phyloP scores from a whole-genome alignment of 768 basidiomycete species.

The Russula lepida region DNA sequence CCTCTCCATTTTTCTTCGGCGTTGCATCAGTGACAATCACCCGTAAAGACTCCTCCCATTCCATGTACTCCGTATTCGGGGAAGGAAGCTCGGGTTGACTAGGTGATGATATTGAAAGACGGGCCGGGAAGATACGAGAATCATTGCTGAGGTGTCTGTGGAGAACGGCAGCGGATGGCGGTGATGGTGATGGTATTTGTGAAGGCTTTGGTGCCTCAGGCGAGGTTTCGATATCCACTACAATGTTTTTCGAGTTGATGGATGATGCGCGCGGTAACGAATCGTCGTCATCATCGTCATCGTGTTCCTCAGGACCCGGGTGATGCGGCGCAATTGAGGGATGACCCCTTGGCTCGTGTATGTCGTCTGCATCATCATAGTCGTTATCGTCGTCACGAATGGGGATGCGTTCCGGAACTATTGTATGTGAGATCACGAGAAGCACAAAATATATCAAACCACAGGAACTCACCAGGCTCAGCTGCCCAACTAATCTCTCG shows the following conservation, averaged over 20 bases:
- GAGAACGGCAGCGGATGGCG: constrained; percentile 40
- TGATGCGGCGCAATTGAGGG: constrained; percentile 1
- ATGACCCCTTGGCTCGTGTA: constrained; percentile 32
- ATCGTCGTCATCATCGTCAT: constrained; percentile 40
- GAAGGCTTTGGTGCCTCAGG: constrained; percentile 38
- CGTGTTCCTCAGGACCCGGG: constrained; percentile 36
- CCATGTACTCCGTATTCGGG: constrained; percentile 25
- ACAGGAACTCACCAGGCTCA: constrained; percentile 48
- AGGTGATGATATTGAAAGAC: constrained; percentile 55
- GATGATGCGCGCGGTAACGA: constrained; percentile 52
- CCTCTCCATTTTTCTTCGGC: constrained; percentile 51
- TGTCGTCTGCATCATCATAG: constrained; percentile 40
- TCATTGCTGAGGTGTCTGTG: constrained; percentile 38
- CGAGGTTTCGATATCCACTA: constrained; percentile 57
- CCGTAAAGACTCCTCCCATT: constrained; percentile 27
- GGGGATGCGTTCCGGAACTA: constrained; percentile 59
- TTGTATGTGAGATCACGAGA: constrained; percentile 6
- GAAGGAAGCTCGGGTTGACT: constrained; percentile 56
- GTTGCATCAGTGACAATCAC: constrained; percentile 27
- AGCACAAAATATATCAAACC: not conserved
- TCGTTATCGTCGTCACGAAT: constrained; percentile 48
- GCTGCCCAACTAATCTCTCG: constrained; percentile 72
- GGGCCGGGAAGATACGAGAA: constrained; percentile 51
- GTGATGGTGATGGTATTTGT: constrained; percentile 41
- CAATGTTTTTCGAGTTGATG: constrained; percentile 49